Conservation (phyloP, 2,329 filamentous ascomycete genomes). For the Ceratocystis lukuohia region DNA sequence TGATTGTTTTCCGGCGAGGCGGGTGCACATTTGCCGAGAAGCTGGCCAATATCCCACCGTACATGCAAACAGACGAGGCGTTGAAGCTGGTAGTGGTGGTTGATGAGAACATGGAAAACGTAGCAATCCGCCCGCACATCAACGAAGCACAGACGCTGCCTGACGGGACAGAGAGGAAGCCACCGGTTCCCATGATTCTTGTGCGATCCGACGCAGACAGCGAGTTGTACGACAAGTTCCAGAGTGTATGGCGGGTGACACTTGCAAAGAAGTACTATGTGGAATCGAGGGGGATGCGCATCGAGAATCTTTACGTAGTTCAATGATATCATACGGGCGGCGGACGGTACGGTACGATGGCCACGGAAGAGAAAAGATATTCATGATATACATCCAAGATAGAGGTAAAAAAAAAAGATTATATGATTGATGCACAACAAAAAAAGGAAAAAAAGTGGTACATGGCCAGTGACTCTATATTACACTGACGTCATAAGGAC, state of each 20-base stretch:
- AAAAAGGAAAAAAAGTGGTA: not conserved
- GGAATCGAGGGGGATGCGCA: conserved; percentile 63
- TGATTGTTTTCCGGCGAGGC: conserved; percentile 72
- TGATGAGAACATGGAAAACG: conserved; percentile 28
- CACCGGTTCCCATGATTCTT: conserved; percentile 74
- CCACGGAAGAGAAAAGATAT: not conserved
- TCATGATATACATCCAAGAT: not conserved
- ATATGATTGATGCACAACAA: not conserved
- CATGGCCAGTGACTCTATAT: conserved; percentile 8
- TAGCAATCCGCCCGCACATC: conserved; percentile 50
- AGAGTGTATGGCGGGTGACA: conserved; percentile 52
- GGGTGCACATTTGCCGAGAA: conserved; percentile 77
- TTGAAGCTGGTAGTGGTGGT: conserved; percentile 76
- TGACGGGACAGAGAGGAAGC: conserved; percentile 51
- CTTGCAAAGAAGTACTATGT: conserved; percentile 68
- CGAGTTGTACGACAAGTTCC: conserved; percentile 48
- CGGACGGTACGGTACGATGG: not conserved
- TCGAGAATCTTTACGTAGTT: conserved; percentile 55
- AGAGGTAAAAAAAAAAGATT: not conserved
- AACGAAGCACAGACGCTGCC: conserved; percentile 61
- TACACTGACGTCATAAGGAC: not conserved
- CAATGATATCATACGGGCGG: not conserved
- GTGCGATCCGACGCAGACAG: conserved; percentile 54
- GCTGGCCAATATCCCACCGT: conserved; percentile 69
- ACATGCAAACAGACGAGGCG: conserved; percentile 42